Conservation (phyloP, 148 eudicot species). For the Chenopodium quinoa region DNA sequence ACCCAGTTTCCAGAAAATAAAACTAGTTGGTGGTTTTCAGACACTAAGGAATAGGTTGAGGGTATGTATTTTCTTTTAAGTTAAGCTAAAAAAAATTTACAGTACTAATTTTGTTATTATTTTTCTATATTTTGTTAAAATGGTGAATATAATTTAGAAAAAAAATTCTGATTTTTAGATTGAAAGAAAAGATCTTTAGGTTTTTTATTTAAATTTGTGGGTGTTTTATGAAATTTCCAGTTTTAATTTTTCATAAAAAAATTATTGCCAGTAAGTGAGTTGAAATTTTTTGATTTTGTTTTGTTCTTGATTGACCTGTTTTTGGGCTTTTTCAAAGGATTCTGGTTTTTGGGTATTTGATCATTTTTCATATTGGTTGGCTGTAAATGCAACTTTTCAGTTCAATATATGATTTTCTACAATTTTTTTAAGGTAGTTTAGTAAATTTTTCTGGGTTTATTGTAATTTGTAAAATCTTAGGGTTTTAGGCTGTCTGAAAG, state of each 20-base stretch:
- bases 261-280: slow-evolving; percentile 13
- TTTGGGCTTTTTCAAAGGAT: slow-evolving; percentile 8
- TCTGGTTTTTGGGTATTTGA: slow-evolving; percentile 27
- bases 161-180: slow-evolving; percentile 33
- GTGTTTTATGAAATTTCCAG: slow-evolving; percentile 16
- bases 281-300: slow-evolving; percentile 21
- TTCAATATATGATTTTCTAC: slow-evolving; percentile 16
- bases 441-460: slow-evolving; percentile 11
- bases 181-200: slow-evolving; percentile 33
- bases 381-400: slow-evolving; percentile 30
- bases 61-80: slow-evolving; percentile 33
- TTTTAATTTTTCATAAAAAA: slow-evolving; percentile 10
- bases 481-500: slow-evolving; percentile 28
- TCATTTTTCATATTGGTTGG: slow-evolving; percentile 9
- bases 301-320: slow-evolving; percentile 17
- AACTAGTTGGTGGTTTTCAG: slow-evolving; percentile 34
- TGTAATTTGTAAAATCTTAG: slow-evolving; percentile 20
- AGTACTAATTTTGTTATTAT: slow-evolving; percentile 15
- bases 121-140: slow-evolving; percentile 23
- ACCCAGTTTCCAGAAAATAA: slow-evolving; percentile 58
- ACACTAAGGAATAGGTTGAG: slow-evolving; percentile 28
- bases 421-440: slow-evolving; percentile 15
- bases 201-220: slow-evolving; percentile 11
- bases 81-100: slow-evolving; percentile 13
- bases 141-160: slow-evolving; percentile 18